Evolutionary conservation across 805 yeast genomes (phyloP).

Genomic region (Wickerhamomyces rabaulensis): DNA sequence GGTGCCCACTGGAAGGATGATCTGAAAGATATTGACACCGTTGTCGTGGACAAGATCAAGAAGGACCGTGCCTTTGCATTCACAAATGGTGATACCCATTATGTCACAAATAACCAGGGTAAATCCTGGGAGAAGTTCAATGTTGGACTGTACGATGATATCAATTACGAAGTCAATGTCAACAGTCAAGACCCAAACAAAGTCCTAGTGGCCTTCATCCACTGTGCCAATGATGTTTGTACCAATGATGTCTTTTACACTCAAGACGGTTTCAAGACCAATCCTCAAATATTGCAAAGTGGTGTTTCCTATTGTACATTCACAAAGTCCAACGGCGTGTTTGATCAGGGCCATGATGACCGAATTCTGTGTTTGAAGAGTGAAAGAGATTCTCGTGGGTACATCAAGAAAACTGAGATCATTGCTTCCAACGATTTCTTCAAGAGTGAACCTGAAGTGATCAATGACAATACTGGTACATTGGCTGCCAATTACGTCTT

Average conservation of each 20-base stretch:
- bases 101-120: constrained; percentile 37
- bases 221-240: constrained; percentile 27
- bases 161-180: constrained; percentile 26
- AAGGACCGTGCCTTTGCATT: constrained; percentile 36
- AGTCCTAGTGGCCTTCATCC: constrained; percentile 30
- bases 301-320: constrained; percentile 28
- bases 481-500: constrained; percentile 26
- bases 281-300: constrained; percentile 22
- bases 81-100: constrained; percentile 29
- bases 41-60: constrained; percentile 30
- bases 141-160: constrained; percentile 20
- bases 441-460: constrained; percentile 23
- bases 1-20: constrained; percentile 38
- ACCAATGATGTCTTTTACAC: constrained; percentile 34
- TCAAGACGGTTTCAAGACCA: constrained; percentile 37
- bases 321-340: constrained; percentile 21
- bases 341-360: constrained; percentile 23
- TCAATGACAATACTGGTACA: constrained; percentile 27
- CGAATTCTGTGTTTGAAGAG: constrained; percentile 38
- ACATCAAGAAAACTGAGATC: constrained; percentile 24
- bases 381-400: constrained; percentile 34
- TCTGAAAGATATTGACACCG: constrained; percentile 26
- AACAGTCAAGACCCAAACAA: constrained; percentile 35
- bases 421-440: constrained; percentile 42
- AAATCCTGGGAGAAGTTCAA: constrained; percentile 33